Percentiles rank a stretch among this genome's conserved stretches.
phyloP scores from a whole-genome alignment of 2,329 filamentous ascomycete genomes.

The Fusarium tjaetaba region DNA sequence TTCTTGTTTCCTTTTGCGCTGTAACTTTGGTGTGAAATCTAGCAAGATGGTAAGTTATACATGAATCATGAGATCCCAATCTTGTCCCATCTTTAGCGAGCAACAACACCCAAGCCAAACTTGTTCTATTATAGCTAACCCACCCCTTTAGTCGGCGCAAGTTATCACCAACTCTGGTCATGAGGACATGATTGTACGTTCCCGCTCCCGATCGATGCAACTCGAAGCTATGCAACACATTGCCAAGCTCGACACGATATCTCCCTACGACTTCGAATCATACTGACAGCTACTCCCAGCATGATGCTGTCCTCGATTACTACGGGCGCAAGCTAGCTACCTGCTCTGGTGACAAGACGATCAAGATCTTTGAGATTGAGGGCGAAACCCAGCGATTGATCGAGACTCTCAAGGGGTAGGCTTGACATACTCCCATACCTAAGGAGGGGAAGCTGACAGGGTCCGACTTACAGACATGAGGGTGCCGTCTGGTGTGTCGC shows the following conservation, averaged over 20 bases:
- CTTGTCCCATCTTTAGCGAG: background rate
- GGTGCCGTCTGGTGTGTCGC: constrained; percentile 97
- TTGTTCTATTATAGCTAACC: constrained; percentile 43
- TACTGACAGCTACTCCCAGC: constrained; percentile 60
- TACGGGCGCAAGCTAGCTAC: constrained; percentile 96
- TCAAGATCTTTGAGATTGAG: constrained; percentile 99
- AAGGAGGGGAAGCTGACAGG: constrained; percentile 24
- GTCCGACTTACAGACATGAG: constrained; percentile 74
- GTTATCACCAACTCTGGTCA: constrained; percentile 67
- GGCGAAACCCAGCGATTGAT: constrained; percentile 88
- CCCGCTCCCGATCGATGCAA: constrained; percentile 3
- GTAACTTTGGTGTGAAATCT: constrained; percentile 19
- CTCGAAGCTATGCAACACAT: constrained; percentile 6
- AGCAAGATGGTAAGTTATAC: constrained; percentile 40
- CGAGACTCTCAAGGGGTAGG: constrained; percentile 93
- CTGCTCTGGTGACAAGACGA: constrained; percentile 97
- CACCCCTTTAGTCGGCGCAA: constrained; percentile 51
- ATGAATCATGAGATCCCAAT: background rate
- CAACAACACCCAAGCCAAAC: background rate
- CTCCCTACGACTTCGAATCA: constrained; percentile 20
- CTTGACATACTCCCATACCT: background rate
- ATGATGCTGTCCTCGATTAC: constrained; percentile 98
- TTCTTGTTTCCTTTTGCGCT: constrained; percentile 26
- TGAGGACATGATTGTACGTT: constrained; percentile 99
- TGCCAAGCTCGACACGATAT: background rate